Base-by-base conservation (phyloP, 1,139 yeast genomes). In the Saccharomyces hybrid region DNA sequence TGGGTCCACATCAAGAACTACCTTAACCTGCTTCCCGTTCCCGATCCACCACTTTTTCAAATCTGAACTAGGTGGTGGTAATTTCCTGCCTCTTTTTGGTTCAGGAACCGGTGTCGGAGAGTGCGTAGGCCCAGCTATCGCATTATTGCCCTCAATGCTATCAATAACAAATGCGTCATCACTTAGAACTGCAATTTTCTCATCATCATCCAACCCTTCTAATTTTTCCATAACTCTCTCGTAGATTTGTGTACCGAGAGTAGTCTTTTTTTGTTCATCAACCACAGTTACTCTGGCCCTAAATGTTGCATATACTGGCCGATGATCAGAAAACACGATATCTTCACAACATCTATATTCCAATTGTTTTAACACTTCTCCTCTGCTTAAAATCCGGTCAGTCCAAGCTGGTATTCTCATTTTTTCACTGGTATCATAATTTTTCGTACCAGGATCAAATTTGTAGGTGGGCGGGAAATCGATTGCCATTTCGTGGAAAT, bases 391-490 rank as follows among this genome's bases (percentile, higher is more conserved):
- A 53, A 86, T 82, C 53, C 99, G 75, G 73, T 93, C 99, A 0
- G 98, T 93, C 98, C 98, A 93, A 0, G 98, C 90, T 1, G 99
- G 99, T 27, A 87, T 86, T 61, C 99, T 79, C 68, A 85, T 86
- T 69, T 93, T 93, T 62, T 93, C 99, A 14, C 95, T 86, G 0
- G 96, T 81, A 69, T 93, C 99, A 69, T 90, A 93, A 5, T 73
- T 73, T 52, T 82, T 81, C 0, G 96, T 88, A 2, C 95, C 96
- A 56, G 88, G 89, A 68, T 93, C 96, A 71, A 86, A 93, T 67
- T 93, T 93, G 71, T 93, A 93, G 0, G 99, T 93, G 9, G 99
- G 99, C 51, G 84, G 79, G 65, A 93, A 93, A 31, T 74, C 78
- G 53, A 89, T 84, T 51, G 80, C 82, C 74, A 84, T 86, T 71